A percentile compares a stretch with the other conserved stretches of the same genome.
Conservation (phyloP, 2,329 filamentous ascomycete species). For the Colletotrichum kahawae region DNA sequence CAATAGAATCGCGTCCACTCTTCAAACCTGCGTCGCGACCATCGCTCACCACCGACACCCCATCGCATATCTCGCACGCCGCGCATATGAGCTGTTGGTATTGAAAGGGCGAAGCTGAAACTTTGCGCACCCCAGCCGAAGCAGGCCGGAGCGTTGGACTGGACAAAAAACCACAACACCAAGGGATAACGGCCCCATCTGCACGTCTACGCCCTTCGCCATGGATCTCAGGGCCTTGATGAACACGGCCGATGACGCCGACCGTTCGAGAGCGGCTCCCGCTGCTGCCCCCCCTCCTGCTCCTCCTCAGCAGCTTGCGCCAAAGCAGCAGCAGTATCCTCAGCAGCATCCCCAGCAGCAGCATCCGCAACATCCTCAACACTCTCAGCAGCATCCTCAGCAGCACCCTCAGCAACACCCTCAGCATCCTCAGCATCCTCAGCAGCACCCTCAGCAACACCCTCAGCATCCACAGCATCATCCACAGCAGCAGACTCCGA, state of each 20-base stretch:
- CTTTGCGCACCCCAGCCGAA: conserved; percentile 15
- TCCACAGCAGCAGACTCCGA: conserved; percentile 24
- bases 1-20: neutral
- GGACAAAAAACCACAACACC: neutral
- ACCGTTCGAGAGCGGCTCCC: conserved; percentile 38
- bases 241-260: conserved; percentile 56
- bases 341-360: conserved; percentile 24
- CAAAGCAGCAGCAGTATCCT: no score
- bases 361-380: conserved; percentile 1
- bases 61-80: neutral
- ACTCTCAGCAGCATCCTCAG: conserved; percentile 10
- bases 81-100: conserved; percentile 14
- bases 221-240: conserved; percentile 62
- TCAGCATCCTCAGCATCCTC: conserved; percentile 27
- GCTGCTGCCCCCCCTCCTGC: conserved; percentile 1
- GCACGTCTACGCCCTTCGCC: conserved; percentile 14
- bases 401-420: neutral
- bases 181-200: neutral
- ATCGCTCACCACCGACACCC: neutral
- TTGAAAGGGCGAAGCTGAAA: conserved; percentile 16
- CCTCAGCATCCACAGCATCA: neutral
- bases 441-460: conserved; percentile 12
- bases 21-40: neutral
- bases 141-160: conserved; percentile 12
- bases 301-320: no score